phyloP scores from a whole-genome alignment of 805 yeast species.

The Metschnikowia sp. region DNA sequence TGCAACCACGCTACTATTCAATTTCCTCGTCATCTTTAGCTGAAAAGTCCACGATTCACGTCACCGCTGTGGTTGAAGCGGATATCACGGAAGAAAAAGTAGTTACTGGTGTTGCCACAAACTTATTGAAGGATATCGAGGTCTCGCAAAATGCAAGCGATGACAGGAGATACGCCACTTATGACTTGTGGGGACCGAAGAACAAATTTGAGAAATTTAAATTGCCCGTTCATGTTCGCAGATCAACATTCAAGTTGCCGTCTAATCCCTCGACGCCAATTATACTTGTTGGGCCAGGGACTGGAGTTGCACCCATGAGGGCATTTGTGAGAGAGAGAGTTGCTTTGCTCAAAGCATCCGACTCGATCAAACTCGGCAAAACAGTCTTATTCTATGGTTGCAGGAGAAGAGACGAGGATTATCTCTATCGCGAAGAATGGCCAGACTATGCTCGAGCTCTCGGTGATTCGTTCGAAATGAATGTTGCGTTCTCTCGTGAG shows the following conservation, averaged over 20 bases:
- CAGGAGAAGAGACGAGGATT: constrained; percentile 76
- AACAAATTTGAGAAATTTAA: constrained; percentile 47
- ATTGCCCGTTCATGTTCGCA: constrained; percentile 89
- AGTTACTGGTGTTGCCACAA: constrained; percentile 89
- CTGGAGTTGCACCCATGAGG: constrained; percentile 98
- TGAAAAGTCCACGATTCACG: constrained; percentile 71
- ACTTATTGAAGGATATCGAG: constrained; percentile 73
- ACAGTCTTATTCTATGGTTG: constrained; percentile 83
- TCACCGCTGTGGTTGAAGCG: constrained; percentile 91
- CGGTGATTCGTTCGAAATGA: constrained; percentile 63
- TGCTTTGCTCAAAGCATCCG: constrained; percentile 36
- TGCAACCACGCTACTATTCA: constrained; percentile 95
- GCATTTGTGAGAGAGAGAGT: constrained; percentile 90
- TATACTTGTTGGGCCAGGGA: constrained; percentile 95
- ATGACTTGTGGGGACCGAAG: constrained; percentile 85
- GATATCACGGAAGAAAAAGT: constrained; percentile 28
- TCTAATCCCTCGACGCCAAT: constrained; percentile 78
- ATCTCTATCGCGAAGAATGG: constrained; percentile 89
- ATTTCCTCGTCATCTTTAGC: constrained; percentile 84
- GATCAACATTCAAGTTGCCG: constrained; percentile 92
- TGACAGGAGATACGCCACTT: constrained; percentile 48
- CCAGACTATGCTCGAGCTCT: constrained; percentile 58
- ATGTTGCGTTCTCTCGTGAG: constrained; percentile 87
- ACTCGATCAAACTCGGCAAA: constrained; percentile 52
- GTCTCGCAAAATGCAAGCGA: constrained; percentile 46